These are phyloP conservation scores for Trypanosoma caninum DNA, from an alignment of 208 protist species.

Conservation along the genomic window DNA sequence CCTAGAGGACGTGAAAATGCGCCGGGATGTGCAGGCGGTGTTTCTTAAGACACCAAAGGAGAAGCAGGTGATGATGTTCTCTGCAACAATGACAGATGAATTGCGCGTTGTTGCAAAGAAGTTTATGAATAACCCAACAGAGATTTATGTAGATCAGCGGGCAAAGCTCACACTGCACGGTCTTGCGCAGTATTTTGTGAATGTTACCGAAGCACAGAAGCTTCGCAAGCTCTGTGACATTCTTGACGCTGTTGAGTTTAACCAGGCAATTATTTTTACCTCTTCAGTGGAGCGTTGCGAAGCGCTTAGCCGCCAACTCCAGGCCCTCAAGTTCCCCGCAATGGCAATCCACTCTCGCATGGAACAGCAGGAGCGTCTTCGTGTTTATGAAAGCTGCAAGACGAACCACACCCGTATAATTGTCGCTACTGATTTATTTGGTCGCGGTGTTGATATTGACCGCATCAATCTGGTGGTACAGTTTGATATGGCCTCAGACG, in stretches of 20 bases:
- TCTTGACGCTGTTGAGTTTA: conserved; percentile 99
- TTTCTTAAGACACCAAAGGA: conserved; percentile 96
- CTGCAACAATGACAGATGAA: conserved; percentile 97
- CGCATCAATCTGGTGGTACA: conserved; percentile 99
- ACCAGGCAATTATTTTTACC: conserved; percentile 99
- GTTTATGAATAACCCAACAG: conserved; percentile 96
- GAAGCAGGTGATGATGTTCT: conserved; percentile 99
- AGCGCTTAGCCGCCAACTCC: conserved; percentile 95
- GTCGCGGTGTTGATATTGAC: conserved; percentile 99
- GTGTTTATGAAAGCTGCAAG: conserved; percentile 97
- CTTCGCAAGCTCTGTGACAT: conserved; percentile 96
- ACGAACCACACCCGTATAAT: conserved; percentile 97
- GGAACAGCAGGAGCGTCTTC: conserved; percentile 91
- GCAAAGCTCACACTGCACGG: conserved; percentile 99
- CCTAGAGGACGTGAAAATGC: conserved; percentile 94
- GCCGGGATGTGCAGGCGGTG: conserved; percentile 97
- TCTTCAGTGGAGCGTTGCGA: conserved; percentile 91
- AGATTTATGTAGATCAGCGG: conserved; percentile 98
- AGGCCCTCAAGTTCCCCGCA: conserved; percentile 95
- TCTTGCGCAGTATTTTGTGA: conserved; percentile 98
- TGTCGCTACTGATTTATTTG: conserved; percentile 99
- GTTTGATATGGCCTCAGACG: conserved; percentile 98
- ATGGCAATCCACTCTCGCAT: conserved; percentile 95
- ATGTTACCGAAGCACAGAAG: conserved; percentile 97
- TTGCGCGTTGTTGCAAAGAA: conserved; percentile 95